These are phyloP conservation scores for Chalciporus pseudorubinellus DNA, from an alignment of 768 basidiomycete genomes.

Conservation along the genomic window DNA sequence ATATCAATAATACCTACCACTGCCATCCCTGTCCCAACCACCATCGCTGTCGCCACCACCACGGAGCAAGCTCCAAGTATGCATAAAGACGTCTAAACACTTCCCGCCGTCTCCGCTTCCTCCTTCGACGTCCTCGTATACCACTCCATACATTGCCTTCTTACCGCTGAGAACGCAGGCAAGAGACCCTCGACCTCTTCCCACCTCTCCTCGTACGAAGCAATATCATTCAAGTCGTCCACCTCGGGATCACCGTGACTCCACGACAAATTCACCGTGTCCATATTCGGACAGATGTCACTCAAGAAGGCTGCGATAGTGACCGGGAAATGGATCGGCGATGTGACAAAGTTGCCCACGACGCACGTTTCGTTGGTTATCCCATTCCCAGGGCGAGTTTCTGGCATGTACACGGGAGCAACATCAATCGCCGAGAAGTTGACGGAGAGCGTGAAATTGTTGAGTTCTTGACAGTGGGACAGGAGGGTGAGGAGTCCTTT, in stretches of 20 bases:
- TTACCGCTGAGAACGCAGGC: conserved; percentile 21
- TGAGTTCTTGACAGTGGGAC: conserved; percentile 6
- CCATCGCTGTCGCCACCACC: neutral
- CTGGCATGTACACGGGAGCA: neutral
- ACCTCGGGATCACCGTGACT: neutral
- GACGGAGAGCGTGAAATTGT: conserved; percentile 17
- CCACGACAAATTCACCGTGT: conserved; percentile 16
- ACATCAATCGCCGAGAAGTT: conserved; percentile 21
- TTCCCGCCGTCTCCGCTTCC: neutral
- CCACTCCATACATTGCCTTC: conserved; percentile 17
- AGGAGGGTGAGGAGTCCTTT: conserved; percentile 23
- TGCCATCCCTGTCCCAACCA: neutral
- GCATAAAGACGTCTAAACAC: neutral
- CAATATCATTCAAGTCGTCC: conserved; percentile 11
- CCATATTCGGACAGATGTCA: conserved; percentile 21
- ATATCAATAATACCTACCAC: neutral
- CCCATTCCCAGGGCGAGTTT: conserved; percentile 9
- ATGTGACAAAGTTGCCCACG: conserved; percentile 19
- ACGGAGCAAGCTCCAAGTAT: neutral
- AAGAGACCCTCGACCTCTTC: conserved; percentile 22
- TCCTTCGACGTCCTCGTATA: neutral
- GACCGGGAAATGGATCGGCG: conserved; percentile 17
- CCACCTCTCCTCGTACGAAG: conserved; percentile 16
- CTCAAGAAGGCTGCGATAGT: conserved; percentile 27
- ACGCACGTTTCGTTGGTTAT: conserved; percentile 7